These are phyloP conservation scores for Scedosporium dehoogii DNA, from an alignment of 2,329 filamentous ascomycete species.

Conservation along the genomic window DNA sequence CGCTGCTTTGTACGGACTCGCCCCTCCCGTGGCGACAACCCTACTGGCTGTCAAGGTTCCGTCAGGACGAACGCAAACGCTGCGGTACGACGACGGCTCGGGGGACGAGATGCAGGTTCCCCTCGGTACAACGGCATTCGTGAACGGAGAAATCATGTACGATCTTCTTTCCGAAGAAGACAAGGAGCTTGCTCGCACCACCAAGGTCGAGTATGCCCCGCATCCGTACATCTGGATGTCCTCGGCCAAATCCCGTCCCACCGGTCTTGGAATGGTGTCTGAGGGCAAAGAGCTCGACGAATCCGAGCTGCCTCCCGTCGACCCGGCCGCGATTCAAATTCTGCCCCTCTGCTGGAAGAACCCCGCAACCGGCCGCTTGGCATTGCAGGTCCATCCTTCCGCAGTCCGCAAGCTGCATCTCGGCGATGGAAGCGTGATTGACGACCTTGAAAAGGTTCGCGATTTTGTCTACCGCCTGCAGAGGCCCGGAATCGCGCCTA, in stretches of 20 bases:
- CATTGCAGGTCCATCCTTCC: constrained; percentile 65
- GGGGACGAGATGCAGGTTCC: constrained; percentile 57
- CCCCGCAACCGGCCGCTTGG: constrained; percentile 56
- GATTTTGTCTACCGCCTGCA: constrained; percentile 61
- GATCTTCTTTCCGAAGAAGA: constrained; percentile 54
- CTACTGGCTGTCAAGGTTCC: constrained; percentile 67
- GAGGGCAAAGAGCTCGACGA: constrained; percentile 52
- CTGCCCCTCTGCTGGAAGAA: constrained; percentile 73
- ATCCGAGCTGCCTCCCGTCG: constrained; percentile 53
- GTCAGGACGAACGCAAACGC: constrained; percentile 51
- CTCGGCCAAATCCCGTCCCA: constrained; percentile 52
- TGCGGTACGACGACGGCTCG: constrained; percentile 64
- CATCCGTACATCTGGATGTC: constrained; percentile 82
- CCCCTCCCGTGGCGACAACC: constrained; percentile 64
- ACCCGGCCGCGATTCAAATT: constrained; percentile 56
- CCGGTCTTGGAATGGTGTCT: constrained; percentile 62
- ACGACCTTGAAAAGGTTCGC: constrained; percentile 55
- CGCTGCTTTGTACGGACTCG: constrained; percentile 63
- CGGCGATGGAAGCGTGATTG: constrained; percentile 56
- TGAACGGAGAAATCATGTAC: constrained; percentile 62
- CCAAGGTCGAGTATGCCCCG: constrained; percentile 63
- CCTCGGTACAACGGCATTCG: constrained; percentile 68
- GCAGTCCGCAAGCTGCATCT: constrained; percentile 61
- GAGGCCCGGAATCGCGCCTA: constrained; percentile 60
- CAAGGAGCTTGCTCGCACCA: constrained; percentile 56